Conservation (phyloP, 305 asterid species). For the Fraxinus dipetala region DNA sequence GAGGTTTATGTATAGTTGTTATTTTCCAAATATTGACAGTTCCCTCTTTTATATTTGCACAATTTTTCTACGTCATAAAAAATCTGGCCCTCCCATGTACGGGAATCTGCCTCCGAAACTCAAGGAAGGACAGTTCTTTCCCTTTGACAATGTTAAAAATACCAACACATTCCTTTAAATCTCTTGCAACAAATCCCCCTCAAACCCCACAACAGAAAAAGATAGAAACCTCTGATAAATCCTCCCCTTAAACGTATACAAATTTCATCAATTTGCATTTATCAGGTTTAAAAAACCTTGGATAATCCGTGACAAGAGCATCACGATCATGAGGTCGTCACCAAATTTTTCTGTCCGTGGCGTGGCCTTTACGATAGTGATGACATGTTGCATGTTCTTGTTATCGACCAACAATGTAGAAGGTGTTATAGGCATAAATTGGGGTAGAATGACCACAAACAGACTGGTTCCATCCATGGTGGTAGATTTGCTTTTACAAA, state of each 20-base stretch:
- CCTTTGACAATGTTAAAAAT: background rate
- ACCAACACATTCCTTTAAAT: background rate
- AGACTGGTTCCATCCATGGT: slow-evolving; percentile 50
- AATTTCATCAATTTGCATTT: background rate
- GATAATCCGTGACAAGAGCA: background rate
- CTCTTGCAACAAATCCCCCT: background rate
- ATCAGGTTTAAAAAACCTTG: background rate
- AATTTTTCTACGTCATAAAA: background rate
- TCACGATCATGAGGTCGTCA: background rate
- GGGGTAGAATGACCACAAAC: slow-evolving; percentile 43
- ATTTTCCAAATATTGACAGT: too few species aligned
- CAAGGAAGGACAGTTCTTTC: background rate
- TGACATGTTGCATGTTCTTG: background rate
- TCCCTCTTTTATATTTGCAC: background rate
- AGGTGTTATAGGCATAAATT: slow-evolving; percentile 30
- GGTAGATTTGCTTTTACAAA: slow-evolving; percentile 48
- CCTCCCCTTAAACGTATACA: background rate
- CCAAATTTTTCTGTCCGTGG: background rate
- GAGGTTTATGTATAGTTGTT: too few species aligned
- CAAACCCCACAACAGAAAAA: background rate
- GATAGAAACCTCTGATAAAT: background rate
- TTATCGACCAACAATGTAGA: background rate
- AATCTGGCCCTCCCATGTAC: background rate
- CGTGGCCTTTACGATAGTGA: background rate
- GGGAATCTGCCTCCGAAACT: background rate